Evolutionary conservation across 2,329 filamentous ascomycete genomes (phyloP), one percentile per base, ranked within the genome.

Genomic region (Daldinia sp.): DNA sequence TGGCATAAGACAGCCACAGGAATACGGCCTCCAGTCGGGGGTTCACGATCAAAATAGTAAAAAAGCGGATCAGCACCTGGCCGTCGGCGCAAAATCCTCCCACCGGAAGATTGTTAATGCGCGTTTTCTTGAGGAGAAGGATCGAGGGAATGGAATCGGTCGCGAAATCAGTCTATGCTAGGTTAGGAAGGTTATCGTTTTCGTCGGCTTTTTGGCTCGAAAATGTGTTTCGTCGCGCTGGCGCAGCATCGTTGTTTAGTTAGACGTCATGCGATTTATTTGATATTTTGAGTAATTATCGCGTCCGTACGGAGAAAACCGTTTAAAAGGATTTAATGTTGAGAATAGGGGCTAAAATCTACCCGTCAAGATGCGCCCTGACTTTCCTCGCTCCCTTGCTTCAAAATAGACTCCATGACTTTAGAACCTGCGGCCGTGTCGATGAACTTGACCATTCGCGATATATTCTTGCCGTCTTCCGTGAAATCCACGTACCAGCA

Each of bases 401-500:
- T 30, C n/a, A 50, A 34, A 21, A 50, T 50, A 27, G 29, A 8
- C 19, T 50, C 48, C 3, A 50, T 50, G 4, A 37, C n/a, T 10
- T 50, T 50, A 4, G 29, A 6, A 5, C 30, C 35, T 23, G 48
- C 30, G 3, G 48, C 48, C 19, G 30, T 50, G 27, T 50, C 48
- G 11, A 50, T 10, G 45, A 64, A 58, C 53, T 64, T 52, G 19
- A 61, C 39, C 9, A 61, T 47, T 29, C 53, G 57, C 27, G 62
- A 64, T 21, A 64, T 61, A 6, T 45, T 53, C 8, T 25, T 55
- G 4, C 58, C 62, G 21, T 54, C 62, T 4, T 56, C 47, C 21
- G 57, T 54, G 19, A 64, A 61, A 15, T 64, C 52, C 17, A 61
- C 25, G 11, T 58, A 55, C 62, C 58, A 64, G 21, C 57, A 58